phyloP scores from a whole-genome alignment of 116 monocot genomes.

The Cymodocea nodosa region DNA sequence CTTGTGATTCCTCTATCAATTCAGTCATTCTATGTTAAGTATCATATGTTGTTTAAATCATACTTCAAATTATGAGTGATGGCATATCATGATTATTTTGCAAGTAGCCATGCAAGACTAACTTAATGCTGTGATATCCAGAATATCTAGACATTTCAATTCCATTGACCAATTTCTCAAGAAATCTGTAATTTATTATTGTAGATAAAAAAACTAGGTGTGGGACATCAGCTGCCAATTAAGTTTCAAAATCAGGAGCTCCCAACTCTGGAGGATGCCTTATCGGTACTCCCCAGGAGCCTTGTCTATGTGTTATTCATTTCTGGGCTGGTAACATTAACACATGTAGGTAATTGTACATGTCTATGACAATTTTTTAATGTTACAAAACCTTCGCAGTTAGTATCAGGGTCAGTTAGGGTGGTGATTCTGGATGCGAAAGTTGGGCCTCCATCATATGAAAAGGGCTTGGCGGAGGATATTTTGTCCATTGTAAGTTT shows the following conservation, averaged over 20 bases:
- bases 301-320: not conserved
- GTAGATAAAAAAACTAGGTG: conserved; percentile 58
- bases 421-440: conserved; percentile 89
- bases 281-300: conserved; percentile 30
- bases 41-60: no score
- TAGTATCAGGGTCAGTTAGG: conserved; percentile 58
- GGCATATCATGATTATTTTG: no score
- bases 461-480: conserved; percentile 64
- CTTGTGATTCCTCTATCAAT: no score
- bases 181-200: conserved; percentile 12
- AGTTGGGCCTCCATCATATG: conserved; percentile 86
- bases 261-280: conserved; percentile 56
- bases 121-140: not conserved
- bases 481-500: conserved; percentile 65
- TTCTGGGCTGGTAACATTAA: not conserved
- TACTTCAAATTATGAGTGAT: no score
- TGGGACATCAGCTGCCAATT: conserved; percentile 18
- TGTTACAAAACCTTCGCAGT: conserved; percentile 27
- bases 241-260: conserved; percentile 30
- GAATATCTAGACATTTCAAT: not conserved
- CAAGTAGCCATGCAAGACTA: no score
- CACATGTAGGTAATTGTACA: not conserved
- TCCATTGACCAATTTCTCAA: not conserved
- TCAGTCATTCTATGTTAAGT: no score
- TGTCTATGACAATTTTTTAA: not conserved